Percentiles rank a stretch among this genome's conserved stretches.
phyloP scores from a whole-genome alignment of 805 yeast species.

The Torulaspora franciscae region DNA sequence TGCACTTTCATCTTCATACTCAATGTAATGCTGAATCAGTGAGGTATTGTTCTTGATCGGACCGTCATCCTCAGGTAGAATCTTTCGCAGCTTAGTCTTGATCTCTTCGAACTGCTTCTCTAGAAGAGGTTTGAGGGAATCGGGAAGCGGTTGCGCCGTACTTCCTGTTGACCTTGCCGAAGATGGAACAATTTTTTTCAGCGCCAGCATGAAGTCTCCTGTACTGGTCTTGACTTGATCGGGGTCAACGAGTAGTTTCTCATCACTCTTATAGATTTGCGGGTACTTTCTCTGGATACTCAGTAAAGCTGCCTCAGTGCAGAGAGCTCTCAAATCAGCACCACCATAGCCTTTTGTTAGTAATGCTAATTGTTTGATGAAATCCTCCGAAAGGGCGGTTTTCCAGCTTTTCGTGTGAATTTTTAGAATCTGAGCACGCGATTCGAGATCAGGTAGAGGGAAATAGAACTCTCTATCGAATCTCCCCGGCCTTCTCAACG shows the following conservation, averaged over 20 bases:
- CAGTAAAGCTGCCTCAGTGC: conserved; percentile 92
- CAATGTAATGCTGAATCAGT: conserved; percentile 33
- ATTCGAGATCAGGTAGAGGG: conserved; percentile 79
- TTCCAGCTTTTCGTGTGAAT: conserved; percentile 90
- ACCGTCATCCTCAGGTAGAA: conserved; percentile 51
- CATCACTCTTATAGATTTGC: conserved; percentile 75
- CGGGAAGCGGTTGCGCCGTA: conserved; percentile 75
- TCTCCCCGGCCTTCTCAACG: conserved; percentile 92
- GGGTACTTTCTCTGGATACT: conserved; percentile 91
- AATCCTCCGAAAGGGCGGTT: conserved; percentile 57
- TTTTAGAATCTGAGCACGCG: conserved; percentile 70
- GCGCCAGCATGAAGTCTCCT: conserved; percentile 78
- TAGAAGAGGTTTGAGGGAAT: conserved; percentile 60
- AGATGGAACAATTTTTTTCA: conserved; percentile 86
- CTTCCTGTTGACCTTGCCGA: conserved; percentile 79
- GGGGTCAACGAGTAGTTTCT: conserved; percentile 72
- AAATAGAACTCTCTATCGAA: conserved; percentile 96
- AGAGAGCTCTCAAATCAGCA: conserved; percentile 89
- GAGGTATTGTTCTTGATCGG: conserved; percentile 23
- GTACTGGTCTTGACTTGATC: conserved; percentile 65
- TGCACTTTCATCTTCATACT: conserved; percentile 37
- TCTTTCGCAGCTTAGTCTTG: conserved; percentile 44
- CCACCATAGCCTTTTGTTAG: conserved; percentile 97
- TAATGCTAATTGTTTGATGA: conserved; percentile 63
- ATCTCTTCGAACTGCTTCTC: conserved; percentile 46